A percentile compares a stretch with the other conserved stretches of the same genome.
Evolutionary conservation across 345 rosid species (phyloP).

Genomic region (Camelina sativa): DNA sequence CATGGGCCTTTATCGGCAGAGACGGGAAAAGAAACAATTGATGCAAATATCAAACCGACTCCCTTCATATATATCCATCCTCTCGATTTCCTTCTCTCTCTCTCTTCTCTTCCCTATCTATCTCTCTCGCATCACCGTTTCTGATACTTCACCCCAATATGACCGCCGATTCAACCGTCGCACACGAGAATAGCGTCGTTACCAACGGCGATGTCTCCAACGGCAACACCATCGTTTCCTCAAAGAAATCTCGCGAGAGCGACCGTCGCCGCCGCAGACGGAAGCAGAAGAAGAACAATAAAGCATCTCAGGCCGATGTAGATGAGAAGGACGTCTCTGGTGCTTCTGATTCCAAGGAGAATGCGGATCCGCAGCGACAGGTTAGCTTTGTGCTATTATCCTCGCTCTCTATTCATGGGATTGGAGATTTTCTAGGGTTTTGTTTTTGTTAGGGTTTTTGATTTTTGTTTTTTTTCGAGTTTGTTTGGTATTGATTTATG

Average conservation of each 20-base stretch:
- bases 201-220: slow-evolving; percentile 59
- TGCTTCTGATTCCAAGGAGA: slow-evolving; percentile 59
- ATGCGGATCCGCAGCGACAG: slow-evolving; percentile 58
- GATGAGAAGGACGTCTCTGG: slow-evolving; percentile 49
- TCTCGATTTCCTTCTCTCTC: not conserved
- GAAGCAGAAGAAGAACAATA: slow-evolving; percentile 95
- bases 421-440: slow-evolving; percentile 44
- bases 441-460: slow-evolving; percentile 12
- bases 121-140: slow-evolving; percentile 9
- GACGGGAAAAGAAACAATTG: not conserved
- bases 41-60: not conserved
- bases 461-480: not conserved
- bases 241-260: slow-evolving; percentile 74
- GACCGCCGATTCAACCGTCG: slow-evolving; percentile 44
- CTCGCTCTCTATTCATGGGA: not conserved
- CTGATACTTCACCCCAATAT: slow-evolving; percentile 4
- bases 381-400: slow-evolving; percentile 31
- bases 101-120: not conserved
- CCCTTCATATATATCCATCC: not conserved
- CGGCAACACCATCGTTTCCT: slow-evolving; percentile 40
- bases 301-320: slow-evolving; percentile 36
- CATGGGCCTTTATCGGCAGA: not conserved
- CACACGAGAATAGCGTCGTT: slow-evolving; percentile 50
- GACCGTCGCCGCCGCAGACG: slow-evolving; percentile 97
- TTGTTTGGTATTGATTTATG: not conserved